A percentile compares a stretch with the other conserved stretches of the same genome.
These are phyloP conservation scores for Spergularia azorica DNA, from an alignment of 179 eudicot species.

Conservation along the genomic window DNA sequence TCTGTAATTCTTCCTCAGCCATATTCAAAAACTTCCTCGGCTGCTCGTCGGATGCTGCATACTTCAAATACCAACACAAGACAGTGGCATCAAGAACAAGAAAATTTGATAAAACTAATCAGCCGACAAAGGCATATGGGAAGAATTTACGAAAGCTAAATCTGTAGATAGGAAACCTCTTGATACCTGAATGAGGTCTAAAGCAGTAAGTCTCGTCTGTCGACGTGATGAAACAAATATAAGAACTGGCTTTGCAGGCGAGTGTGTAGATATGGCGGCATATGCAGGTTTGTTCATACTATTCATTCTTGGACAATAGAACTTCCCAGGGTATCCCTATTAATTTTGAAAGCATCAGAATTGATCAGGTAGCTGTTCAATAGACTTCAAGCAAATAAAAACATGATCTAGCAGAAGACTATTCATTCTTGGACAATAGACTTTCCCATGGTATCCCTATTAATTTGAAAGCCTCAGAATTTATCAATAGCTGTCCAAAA, in stretches of 20 bases:
- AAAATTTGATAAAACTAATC: neutral
- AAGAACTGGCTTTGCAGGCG: conserved; percentile 97
- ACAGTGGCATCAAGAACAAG: neutral
- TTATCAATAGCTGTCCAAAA: no score
- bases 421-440: no score
- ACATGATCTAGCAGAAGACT: no score
- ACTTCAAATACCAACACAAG: conserved; percentile 40
- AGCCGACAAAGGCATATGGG: neutral
- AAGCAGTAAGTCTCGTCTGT: conserved; percentile 97
- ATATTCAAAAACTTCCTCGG: conserved; percentile 77
- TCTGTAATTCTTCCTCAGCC: conserved; percentile 81
- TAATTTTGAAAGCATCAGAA: conserved; percentile 11
- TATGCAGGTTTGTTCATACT: conserved; percentile 99
- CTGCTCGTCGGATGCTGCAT: conserved; percentile 93
- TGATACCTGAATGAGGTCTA: conserved; percentile 93
- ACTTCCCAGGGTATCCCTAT: conserved; percentile 99
- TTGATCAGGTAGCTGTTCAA: no score
- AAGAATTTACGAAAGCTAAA: neutral
- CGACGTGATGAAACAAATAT: conserved; percentile 97
- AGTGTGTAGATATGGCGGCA: conserved; percentile 96
- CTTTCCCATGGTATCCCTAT: no score
- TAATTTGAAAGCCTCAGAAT: no score
- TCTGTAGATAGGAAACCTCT: neutral
- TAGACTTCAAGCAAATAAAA: neutral
- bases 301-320: conserved; percentile 97